Evolutionary conservation across 2,329 filamentous ascomycete genomes (phyloP).

Genomic region (Chaetoscypha palmicola): DNA sequence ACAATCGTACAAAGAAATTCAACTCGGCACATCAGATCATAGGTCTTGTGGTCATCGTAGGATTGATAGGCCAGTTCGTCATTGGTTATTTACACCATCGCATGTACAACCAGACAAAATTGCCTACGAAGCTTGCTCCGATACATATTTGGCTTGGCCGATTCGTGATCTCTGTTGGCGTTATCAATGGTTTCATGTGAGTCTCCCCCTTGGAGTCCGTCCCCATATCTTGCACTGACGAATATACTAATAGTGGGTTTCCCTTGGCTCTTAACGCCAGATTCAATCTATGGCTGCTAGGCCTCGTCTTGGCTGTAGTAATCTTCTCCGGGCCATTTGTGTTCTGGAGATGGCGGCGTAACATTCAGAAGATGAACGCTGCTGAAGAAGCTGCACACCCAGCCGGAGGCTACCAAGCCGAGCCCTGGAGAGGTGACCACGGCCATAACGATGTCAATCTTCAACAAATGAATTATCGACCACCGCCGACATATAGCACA

Average conservation of each 20-base stretch:
- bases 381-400: neutral
- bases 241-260: conserved; percentile 53
- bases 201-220: conserved; percentile 25
- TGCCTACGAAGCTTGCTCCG: conserved; percentile 43
- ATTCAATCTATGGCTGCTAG: conserved; percentile 42
- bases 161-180: conserved; percentile 44
- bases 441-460: conserved; percentile 4
- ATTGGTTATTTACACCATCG: conserved; percentile 51
- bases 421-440: conserved; percentile 5
- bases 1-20: conserved; percentile 42
- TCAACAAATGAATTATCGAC: conserved; percentile 2
- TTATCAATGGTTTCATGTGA: conserved; percentile 51
- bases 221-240: too few species aligned
- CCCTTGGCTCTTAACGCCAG: conserved; percentile 45
- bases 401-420: conserved; percentile 4
- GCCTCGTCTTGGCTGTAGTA: conserved; percentile 38
- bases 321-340: conserved; percentile 28
- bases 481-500: neutral
- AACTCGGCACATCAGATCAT: conserved; percentile 51
- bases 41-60: conserved; percentile 46
- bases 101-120: conserved; percentile 43
- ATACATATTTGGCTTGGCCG: conserved; percentile 54
- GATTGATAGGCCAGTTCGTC: conserved; percentile 45
- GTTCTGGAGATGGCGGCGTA: conserved; percentile 9
- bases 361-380: conserved; percentile 6